phyloP scores from a whole-genome alignment of 768 basidiomycete species.

The Pisolithus tinctorius region DNA sequence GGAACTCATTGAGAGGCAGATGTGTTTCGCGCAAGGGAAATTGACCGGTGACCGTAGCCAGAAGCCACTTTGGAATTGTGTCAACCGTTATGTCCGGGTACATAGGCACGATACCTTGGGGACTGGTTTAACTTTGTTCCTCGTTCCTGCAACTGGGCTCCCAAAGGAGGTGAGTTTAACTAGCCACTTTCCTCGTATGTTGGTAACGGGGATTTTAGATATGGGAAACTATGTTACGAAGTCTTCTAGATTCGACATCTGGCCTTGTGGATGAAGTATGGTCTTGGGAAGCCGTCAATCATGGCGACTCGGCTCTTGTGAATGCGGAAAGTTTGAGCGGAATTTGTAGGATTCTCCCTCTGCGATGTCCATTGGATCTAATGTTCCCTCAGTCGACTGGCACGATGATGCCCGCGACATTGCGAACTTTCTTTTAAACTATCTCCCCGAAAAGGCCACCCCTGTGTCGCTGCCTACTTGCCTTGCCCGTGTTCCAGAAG shows the following conservation, averaged over 20 bases:
- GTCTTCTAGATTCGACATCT: no score
- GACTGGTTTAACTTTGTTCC: constrained; percentile 58
- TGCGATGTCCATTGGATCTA: background rate
- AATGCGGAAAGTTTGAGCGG: constrained; percentile 24
- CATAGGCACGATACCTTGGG: constrained; percentile 4
- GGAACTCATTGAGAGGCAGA: no score
- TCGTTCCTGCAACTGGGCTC: constrained; percentile 57
- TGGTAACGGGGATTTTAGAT: constrained; percentile 52
- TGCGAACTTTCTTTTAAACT: constrained; percentile 23
- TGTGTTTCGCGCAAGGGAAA: no score
- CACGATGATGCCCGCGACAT: constrained; percentile 51
- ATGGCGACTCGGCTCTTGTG: no score
- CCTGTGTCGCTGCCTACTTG: constrained; percentile 41
- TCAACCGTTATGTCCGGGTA: constrained; percentile 61
- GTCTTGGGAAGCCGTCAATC: no score
- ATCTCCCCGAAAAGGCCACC: constrained; percentile 44
- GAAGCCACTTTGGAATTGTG: constrained; percentile 30
- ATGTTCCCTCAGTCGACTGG: constrained; percentile 57
- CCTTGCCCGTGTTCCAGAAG: constrained; percentile 40
- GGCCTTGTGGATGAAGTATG: no score
- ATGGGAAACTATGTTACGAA: constrained; percentile 25
- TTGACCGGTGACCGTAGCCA: no score
- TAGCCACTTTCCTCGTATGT: constrained; percentile 78
- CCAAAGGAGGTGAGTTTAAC: constrained; percentile 56
- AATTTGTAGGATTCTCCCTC: constrained; percentile 41